Percentiles rank a stretch among this genome's conserved stretches.
Conservation (phyloP, 2,329 filamentous ascomycete species). For the Arthroderma sp. region DNA sequence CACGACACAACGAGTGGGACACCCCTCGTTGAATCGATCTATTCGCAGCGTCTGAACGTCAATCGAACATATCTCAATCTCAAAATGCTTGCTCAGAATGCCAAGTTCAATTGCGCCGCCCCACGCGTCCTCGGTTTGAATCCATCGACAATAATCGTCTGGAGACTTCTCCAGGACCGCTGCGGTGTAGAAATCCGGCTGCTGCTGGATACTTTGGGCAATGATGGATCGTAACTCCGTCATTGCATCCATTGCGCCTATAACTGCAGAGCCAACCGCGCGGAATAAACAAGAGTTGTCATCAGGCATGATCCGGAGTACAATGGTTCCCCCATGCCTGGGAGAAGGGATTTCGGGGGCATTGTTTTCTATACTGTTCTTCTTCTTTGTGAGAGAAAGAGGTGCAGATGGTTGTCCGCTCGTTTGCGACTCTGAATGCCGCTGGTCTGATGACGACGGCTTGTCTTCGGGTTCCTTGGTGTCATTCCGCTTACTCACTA, state of each 20-base stretch:
- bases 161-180: constrained; percentile 64
- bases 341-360: constrained; percentile 51
- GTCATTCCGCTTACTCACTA: constrained; percentile 43
- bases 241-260: constrained; percentile 55
- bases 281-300: constrained; percentile 94
- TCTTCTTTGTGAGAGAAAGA: constrained; percentile 25
- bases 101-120: constrained; percentile 83
- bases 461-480: background rate
- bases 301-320: constrained; percentile 89
- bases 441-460: background rate
- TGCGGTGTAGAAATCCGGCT: constrained; percentile 60
- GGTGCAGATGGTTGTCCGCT: constrained; percentile 8
- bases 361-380: constrained; percentile 37
- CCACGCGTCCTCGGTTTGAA: constrained; percentile 71
- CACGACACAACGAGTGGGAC: constrained; percentile 58
- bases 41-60: constrained; percentile 60
- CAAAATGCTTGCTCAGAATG: constrained; percentile 73
- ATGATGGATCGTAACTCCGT: constrained; percentile 64
- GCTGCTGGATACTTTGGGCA: constrained; percentile 61
- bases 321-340: constrained; percentile 45
- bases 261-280: constrained; percentile 70
- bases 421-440: background rate
- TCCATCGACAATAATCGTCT: constrained; percentile 67
- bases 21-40: constrained; percentile 68
- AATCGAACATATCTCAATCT: constrained; percentile 72